Evolutionary conservation across 306 rosid species (phyloP).

Genomic region (Albizia julibrissin): DNA sequence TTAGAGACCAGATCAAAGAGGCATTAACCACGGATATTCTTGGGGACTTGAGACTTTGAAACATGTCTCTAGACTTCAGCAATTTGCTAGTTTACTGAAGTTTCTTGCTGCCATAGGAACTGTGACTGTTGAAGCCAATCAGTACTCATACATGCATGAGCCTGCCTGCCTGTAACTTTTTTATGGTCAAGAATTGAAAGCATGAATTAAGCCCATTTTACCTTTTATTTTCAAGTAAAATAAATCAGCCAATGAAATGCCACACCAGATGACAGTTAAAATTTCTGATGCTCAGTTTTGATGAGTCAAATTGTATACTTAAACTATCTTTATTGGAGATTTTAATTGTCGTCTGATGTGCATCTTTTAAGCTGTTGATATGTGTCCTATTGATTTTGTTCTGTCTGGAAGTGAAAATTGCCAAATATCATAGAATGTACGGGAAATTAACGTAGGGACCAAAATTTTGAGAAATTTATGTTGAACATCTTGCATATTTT

Average conservation of each 20-base stretch:
- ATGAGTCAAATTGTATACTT: neutral
- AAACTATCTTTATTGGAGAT: neutral
- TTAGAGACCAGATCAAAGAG: constrained; percentile 52
- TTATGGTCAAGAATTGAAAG: neutral
- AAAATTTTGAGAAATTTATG: neutral
- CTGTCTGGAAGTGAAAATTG: neutral
- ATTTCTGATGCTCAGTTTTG: neutral
- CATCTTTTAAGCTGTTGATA: neutral
- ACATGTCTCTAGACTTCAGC: constrained; percentile 38
- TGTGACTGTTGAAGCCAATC: neutral
- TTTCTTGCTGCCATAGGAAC: neutral
- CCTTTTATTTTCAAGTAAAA: neutral
- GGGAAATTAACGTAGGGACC: neutral
- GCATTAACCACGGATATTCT: constrained; percentile 44
- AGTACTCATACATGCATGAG: neutral
- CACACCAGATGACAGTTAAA: neutral
- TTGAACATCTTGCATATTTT: neutral
- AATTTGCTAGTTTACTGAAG: constrained; percentile 39
- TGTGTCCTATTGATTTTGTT: neutral
- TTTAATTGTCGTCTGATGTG: neutral
- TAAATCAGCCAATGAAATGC: neutral
- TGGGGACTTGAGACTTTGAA: constrained; percentile 41
- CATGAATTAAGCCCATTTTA: neutral
- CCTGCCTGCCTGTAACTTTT: neutral
- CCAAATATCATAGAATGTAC: neutral